Evolutionary conservation across 371 early-diverging fungal species (phyloP).

Genomic region (Syncephalastrum monosporum): DNA sequence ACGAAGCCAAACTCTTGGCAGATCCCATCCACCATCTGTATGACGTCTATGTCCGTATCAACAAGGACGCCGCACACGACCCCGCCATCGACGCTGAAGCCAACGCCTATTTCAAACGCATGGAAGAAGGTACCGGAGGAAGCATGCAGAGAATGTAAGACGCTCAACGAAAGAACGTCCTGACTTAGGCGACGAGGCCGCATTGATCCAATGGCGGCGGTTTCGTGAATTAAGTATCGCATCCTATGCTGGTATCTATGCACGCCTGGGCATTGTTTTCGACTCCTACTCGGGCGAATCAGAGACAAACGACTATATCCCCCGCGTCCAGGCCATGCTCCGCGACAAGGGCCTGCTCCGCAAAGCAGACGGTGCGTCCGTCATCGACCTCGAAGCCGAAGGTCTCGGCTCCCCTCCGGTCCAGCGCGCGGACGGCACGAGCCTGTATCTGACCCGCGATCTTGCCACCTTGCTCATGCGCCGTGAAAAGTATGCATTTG

Average conservation of each 20-base stretch:
- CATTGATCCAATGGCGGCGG: constrained; percentile 76
- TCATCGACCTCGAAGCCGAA: constrained; percentile 71
- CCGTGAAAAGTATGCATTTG: constrained; percentile 74
- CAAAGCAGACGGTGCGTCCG: constrained; percentile 64
- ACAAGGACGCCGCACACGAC: constrained; percentile 60
- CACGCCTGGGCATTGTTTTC: constrained; percentile 86
- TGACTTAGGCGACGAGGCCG: constrained; percentile 52
- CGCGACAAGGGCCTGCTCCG: constrained; percentile 19
- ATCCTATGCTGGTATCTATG: constrained; percentile 87
- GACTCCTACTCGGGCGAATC: constrained; percentile 98
- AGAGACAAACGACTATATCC: constrained; percentile 73
- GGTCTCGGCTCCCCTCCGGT: constrained; percentile 78
- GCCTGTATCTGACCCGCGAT: constrained; percentile 96
- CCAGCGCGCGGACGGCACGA: constrained; percentile 89
- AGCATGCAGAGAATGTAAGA: not conserved
- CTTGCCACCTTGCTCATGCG: constrained; percentile 91
- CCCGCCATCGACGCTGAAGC: constrained; percentile 70
- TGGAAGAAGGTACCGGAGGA: constrained; percentile 79
- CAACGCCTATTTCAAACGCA: constrained; percentile 86
- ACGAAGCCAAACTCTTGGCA: constrained; percentile 68
- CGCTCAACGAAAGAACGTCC: too few relatives aligned
- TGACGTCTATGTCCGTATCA: constrained; percentile 95
- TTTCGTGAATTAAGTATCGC: constrained; percentile 89
- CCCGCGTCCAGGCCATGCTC: constrained; percentile 66
- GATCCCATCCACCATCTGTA: constrained; percentile 96